phyloP scores from a whole-genome alignment of 2,329 filamentous ascomycete genomes.

The Colletotrichum sp. region DNA sequence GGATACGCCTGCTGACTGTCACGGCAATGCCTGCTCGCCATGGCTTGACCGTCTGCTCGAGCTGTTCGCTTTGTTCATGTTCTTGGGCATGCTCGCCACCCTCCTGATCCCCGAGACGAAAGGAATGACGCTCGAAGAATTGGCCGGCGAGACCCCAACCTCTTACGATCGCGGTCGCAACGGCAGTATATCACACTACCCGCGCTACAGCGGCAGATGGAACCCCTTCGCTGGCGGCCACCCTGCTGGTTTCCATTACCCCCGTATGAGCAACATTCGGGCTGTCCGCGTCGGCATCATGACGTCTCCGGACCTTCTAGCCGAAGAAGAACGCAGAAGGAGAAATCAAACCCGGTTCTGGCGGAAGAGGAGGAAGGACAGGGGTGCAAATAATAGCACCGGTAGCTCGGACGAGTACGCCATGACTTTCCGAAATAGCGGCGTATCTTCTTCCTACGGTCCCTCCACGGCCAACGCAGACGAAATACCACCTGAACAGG shows the following conservation, averaged over 20 bases:
- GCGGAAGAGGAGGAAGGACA: conserved; percentile 23
- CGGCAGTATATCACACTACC: conserved; percentile 48
- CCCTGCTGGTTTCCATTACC: conserved; percentile 56
- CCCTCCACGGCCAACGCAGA: conserved; percentile 15
- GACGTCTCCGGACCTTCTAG: conserved; percentile 44
- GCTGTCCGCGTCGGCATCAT: conserved; percentile 45
- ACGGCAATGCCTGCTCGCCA: conserved; percentile 52
- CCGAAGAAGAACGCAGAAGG: conserved; percentile 19
- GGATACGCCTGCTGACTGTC: conserved; percentile 55
- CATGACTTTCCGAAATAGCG: conserved; percentile 23
- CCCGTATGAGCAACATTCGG: conserved; percentile 36
- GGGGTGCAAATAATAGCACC: conserved; percentile 24
- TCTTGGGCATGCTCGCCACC: conserved; percentile 71
- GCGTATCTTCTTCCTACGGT: conserved; percentile 26
- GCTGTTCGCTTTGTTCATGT: conserved; percentile 83
- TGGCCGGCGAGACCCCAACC: conserved; percentile 70
- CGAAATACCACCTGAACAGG: neutral
- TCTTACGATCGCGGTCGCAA: conserved; percentile 59
- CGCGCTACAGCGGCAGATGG: conserved; percentile 39
- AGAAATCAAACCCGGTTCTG: conserved; percentile 16
- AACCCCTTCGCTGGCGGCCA: conserved; percentile 55
- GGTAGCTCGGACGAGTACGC: conserved; percentile 2
- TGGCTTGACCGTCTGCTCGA: conserved; percentile 78
- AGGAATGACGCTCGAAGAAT: conserved; percentile 73
- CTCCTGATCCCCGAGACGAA: conserved; percentile 82